Base-by-base conservation (phyloP, 2,329 filamentous ascomycete genomes). In the Graphilbum fragrans region DNA sequence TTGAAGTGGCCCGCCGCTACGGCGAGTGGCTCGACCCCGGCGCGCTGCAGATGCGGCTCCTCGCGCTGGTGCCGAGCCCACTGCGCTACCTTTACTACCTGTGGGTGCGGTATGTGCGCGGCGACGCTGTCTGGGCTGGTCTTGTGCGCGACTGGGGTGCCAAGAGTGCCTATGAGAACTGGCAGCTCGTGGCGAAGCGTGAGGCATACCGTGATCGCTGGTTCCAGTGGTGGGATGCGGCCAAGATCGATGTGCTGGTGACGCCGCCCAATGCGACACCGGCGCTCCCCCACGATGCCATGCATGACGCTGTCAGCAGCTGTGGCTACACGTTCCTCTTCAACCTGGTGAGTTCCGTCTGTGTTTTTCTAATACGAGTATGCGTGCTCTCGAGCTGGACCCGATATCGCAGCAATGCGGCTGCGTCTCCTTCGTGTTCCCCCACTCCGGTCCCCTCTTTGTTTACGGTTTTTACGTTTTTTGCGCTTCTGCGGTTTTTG, bases 281-380 rank as follows among this genome's bases (percentile, higher is more conserved):
- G 2, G 88, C 88, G 1, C 75, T 94, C 4, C 87, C 87, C 1
- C 87, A 94, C 56, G 76, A 80, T 37, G 87, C 78, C 0, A 95
- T 94, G 86, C 75, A 77, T 50, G 80, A 90, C 52, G 86, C 86
- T 3, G 78, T 92, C 35, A 83, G 82, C 47, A 86, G 80, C 50
- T 95, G 88, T 53, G 87, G 86, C 1, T 95, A 96, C 55, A 95
- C 88, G 0, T 94, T 95, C 57, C 62, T 94, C 42, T 96, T 92
- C 65, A 95, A 95, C 53, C 50, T 95, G 53, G 80, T 84, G 63
- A 60, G 75, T 64, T 25, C 12, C 20, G 16, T 7, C 27, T 41
- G 9, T 21, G 7, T 44, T 22, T 12, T 23, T 33, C 14, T n/a
- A n/a, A n/a, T n/a, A 38, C 29, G 14, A 16, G 14, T 31, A 20